Evolutionary conservation across 2,329 filamentous ascomycete genomes (phyloP).

Genomic region (Fusarium lyarnte): DNA sequence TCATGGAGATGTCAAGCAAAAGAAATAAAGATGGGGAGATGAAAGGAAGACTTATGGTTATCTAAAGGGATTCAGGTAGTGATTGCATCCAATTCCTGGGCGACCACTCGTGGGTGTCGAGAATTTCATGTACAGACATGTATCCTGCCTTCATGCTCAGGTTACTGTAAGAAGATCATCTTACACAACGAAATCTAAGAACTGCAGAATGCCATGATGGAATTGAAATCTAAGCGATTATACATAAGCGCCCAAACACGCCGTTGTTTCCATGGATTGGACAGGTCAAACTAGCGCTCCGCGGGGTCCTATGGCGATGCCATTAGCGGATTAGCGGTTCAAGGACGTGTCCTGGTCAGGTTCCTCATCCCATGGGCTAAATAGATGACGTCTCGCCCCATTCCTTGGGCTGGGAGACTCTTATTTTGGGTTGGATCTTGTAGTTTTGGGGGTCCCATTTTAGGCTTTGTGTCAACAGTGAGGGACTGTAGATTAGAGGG

Average conservation of each 20-base stretch:
- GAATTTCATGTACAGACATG: not conserved
- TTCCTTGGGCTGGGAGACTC: constrained; percentile 25
- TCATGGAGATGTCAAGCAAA: not conserved
- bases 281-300: constrained; percentile 25
- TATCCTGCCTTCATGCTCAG: not conserved
- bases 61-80: not conserved
- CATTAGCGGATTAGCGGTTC: constrained; percentile 12
- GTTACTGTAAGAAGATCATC: not conserved
- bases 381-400: constrained; percentile 31
- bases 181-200: not conserved
- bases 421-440: constrained; percentile 13
- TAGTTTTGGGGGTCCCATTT: not conserved
- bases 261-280: not conserved
- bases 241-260: constrained; percentile 8
- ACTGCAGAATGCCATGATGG: not conserved
- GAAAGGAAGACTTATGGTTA: not conserved
- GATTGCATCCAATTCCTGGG: not conserved
- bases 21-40: not conserved
- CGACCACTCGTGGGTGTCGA: not conserved
- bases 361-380: constrained; percentile 17
- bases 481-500: not conserved
- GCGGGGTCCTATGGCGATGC: constrained; percentile 25
- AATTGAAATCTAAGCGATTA: not conserved
- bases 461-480: constrained; percentile 15
- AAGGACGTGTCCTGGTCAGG: constrained; percentile 20